Percentiles rank a stretch among this genome's conserved stretches.
phyloP scores from a whole-genome alignment of 192 early-diverging fungal species.

The Oehlia diaphana region DNA sequence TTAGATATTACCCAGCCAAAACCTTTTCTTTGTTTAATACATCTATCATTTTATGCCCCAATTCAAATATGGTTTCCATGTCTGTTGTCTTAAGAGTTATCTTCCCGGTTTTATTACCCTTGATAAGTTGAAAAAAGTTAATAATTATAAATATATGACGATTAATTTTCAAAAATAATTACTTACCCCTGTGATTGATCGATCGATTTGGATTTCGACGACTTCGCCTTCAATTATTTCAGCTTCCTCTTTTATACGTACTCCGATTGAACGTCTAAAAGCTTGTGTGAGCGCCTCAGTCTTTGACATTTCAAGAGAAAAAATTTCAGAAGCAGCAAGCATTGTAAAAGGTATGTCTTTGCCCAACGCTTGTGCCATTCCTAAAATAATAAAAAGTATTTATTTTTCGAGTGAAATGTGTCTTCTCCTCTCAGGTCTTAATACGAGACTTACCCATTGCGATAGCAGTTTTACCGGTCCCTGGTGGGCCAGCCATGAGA shows the following conservation, averaged over 20 bases:
- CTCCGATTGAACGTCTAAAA: conserved; percentile 95
- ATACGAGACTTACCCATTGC: conserved; percentile 79
- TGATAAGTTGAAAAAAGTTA: not conserved
- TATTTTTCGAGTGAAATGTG: not conserved
- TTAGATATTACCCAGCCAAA: conserved; percentile 70
- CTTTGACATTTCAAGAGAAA: conserved; percentile 98
- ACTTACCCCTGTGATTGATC: conserved; percentile 86
- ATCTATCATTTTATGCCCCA: conserved; percentile 99
- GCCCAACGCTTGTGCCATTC: conserved; percentile 93
- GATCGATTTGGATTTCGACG: conserved; percentile 96
- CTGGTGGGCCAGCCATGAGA: conserved; percentile 97
- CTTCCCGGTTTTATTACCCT: conserved; percentile 96
- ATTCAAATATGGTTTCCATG: conserved; percentile 99
- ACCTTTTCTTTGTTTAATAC: conserved; percentile 98
- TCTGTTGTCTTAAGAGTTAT: conserved; percentile 98
- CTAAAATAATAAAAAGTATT: conserved; percentile 32
- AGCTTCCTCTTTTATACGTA: conserved; percentile 98
- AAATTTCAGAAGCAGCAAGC: conserved; percentile 97
- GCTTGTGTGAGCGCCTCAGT: conserved; percentile 98
- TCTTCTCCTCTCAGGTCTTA: not conserved
- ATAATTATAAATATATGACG: not conserved
- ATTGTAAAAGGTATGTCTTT: conserved; percentile 96
- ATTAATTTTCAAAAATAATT: conserved; percentile 9
- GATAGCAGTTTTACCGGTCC: conserved; percentile 99
- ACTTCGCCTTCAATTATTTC: conserved; percentile 99